Conservation (phyloP, 176 grass and related monocot genomes). For the Aegilops speltoides region DNA sequence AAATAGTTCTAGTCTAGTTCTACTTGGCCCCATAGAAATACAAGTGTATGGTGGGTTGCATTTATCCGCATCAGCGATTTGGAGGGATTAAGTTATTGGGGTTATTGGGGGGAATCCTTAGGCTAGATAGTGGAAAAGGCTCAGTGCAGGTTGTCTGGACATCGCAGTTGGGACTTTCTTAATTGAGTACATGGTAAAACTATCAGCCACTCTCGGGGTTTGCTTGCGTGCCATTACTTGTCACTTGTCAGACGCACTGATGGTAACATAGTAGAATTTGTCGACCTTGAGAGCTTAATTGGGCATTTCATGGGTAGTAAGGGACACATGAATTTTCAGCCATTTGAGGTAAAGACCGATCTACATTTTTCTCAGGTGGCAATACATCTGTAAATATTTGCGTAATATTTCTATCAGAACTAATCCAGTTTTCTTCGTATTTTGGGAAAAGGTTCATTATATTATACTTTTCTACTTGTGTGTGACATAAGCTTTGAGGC, state of each 20-base stretch:
- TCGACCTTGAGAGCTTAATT: background rate
- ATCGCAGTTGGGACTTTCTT: background rate
- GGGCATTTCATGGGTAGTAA: background rate
- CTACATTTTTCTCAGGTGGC: background rate
- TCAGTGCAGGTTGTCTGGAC: background rate
- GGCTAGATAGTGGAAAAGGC: background rate
- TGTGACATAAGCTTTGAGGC: background rate
- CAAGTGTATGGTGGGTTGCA: background rate
- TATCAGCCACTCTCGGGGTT: background rate
- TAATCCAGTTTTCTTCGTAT: background rate
- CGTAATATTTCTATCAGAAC: background rate
- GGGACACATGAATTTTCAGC: background rate
- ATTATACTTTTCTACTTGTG: background rate
- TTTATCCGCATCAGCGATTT: background rate
- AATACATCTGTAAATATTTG: background rate
- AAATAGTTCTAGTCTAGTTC: background rate
- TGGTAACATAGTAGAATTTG: background rate
- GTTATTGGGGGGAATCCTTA: background rate
- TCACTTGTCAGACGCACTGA: background rate
- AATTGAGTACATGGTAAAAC: background rate
- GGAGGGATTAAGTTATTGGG: background rate
- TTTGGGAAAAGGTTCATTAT: slow-evolving; percentile 8
- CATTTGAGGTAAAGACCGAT: background rate
- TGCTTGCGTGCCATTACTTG: background rate
- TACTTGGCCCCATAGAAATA: background rate